Evolutionary conservation across 2,329 filamentous ascomycete genomes (phyloP).

Genomic region (Pseudopithomyces chartarum): DNA sequence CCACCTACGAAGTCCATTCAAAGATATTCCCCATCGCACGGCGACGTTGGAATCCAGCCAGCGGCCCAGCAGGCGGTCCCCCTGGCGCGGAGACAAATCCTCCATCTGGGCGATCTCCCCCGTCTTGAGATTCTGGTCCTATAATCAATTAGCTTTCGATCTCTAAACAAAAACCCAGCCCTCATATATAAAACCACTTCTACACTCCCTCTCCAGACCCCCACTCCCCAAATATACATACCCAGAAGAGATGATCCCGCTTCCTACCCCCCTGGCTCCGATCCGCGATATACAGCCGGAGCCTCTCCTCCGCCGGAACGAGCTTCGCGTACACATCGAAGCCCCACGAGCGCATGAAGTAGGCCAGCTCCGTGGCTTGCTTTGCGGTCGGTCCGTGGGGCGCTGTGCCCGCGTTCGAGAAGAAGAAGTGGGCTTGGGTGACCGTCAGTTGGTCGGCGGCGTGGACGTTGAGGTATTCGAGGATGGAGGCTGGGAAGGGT

Average conservation of each 20-base stretch:
- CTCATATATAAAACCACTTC: too few species aligned
- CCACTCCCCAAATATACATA: background rate
- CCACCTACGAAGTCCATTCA: too few species aligned
- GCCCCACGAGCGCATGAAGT: slow-evolving; percentile 36
- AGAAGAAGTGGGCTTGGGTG: slow-evolving; percentile 19
- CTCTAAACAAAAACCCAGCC: background rate
- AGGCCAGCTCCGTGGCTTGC: slow-evolving; percentile 33
- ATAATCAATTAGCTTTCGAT: background rate
- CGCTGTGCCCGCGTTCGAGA: slow-evolving; percentile 13
- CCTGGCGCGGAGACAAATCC: background rate
- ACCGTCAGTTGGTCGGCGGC: slow-evolving; percentile 19
- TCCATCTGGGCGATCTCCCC: background rate
- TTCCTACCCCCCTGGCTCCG: slow-evolving; percentile 3
- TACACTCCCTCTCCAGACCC: background rate
- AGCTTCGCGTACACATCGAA: slow-evolving; percentile 27
- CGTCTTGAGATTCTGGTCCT: background rate
- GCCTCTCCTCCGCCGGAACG: background rate
- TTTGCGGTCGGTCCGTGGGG: slow-evolving; percentile 10
- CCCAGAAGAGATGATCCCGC: slow-evolving; percentile 25
- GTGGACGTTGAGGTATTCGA: slow-evolving; percentile 15
- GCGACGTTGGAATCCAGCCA: too few species aligned
- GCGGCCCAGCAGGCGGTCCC: too few species aligned
- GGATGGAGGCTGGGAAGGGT: background rate
- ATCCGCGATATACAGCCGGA: slow-evolving; percentile 21
- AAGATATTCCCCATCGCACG: background rate